These are phyloP conservation scores for Fraxinus pennsylvanica DNA, from an alignment of 257 asterid genomes.

Conservation along the genomic window DNA sequence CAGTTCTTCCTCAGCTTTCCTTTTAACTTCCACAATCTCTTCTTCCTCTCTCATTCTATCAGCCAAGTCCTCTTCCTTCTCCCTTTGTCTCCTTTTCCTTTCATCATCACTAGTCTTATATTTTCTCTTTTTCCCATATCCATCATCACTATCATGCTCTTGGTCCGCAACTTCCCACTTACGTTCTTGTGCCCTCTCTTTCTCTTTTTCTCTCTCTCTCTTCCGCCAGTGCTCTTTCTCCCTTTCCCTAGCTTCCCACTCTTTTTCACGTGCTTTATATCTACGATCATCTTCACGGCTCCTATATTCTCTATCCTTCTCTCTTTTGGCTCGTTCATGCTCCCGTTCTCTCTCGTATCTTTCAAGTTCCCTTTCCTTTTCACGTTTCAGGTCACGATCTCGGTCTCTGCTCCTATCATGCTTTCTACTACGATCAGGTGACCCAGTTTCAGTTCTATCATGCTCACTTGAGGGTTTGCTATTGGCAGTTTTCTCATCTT, in stretches of 20 bases:
- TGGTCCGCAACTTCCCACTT: conserved; percentile 77
- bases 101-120: conserved; percentile 84
- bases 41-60: conserved; percentile 85
- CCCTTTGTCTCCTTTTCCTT: conserved; percentile 81
- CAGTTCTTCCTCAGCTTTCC: conserved; percentile 68
- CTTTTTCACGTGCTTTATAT: conserved; percentile 84
- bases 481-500: conserved; percentile 69
- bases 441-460: conserved; percentile 64
- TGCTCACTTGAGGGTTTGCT: conserved; percentile 63
- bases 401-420: conserved; percentile 81
- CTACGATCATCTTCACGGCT: conserved; percentile 95
- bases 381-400: conserved; percentile 70
- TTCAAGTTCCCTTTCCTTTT: conserved; percentile 89
- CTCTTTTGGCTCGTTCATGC: conserved; percentile 90
- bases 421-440: conserved; percentile 81
- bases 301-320: conserved; percentile 88
- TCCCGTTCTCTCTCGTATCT: conserved; percentile 93
- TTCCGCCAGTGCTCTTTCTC: conserved; percentile 89
- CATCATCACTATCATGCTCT: conserved; percentile 85
- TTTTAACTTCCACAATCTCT: conserved; percentile 76
- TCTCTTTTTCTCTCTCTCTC: conserved; percentile 90
- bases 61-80: conserved; percentile 83
- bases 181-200: conserved; percentile 81
- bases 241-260: conserved; percentile 95
- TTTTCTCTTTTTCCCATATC: conserved; percentile 75